Evolutionary conservation across 1,139 yeast species (phyloP).

Genomic region (Yarrowia galli): DNA sequence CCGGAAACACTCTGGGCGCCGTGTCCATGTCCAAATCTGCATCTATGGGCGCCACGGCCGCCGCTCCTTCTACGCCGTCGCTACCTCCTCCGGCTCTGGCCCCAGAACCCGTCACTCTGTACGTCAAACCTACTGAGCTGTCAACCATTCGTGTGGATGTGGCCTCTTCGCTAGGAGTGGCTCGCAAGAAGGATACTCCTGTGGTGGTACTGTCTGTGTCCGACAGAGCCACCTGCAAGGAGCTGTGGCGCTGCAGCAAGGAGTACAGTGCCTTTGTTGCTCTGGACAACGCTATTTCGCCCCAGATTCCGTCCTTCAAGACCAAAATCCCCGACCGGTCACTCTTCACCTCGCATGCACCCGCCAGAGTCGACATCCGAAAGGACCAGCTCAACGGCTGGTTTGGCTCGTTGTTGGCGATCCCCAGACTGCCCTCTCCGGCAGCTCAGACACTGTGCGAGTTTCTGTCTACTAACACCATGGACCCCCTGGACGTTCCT

Average conservation of each 20-base stretch:
- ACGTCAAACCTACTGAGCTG: slow-evolving; percentile 72
- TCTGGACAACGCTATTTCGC: slow-evolving; percentile 61
- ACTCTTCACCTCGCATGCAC: slow-evolving; percentile 64
- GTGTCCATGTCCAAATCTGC: slow-evolving; percentile 23
- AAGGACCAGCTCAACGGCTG: slow-evolving; percentile 64
- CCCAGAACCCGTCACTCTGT: slow-evolving; percentile 48
- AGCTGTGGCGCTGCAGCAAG: slow-evolving; percentile 76
- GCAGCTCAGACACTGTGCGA: slow-evolving; percentile 64
- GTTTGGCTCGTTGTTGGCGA: slow-evolving; percentile 62
- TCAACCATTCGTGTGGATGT: slow-evolving; percentile 67
- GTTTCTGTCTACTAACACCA: slow-evolving; percentile 72
- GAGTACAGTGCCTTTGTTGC: slow-evolving; percentile 61
- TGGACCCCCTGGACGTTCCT: slow-evolving; percentile 67
- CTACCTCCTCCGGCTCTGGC: slow-evolving; percentile 28
- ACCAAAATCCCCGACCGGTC: slow-evolving; percentile 67
- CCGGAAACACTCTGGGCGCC: background rate
- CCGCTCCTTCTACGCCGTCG: slow-evolving; percentile 7
- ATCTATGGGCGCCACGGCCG: slow-evolving; percentile 8
- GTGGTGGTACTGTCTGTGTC: slow-evolving; percentile 65
- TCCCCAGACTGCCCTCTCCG: slow-evolving; percentile 64
- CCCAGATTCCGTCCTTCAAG: slow-evolving; percentile 63
- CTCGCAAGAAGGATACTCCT: slow-evolving; percentile 60
- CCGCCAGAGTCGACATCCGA: slow-evolving; percentile 70
- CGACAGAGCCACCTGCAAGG: slow-evolving; percentile 66
- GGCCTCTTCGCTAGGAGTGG: slow-evolving; percentile 57